Percentiles rank a stretch among this genome's conserved stretches.
Evolutionary conservation across 2,329 filamentous ascomycete species (phyloP).

Genomic region (Trichoderma sp.): DNA sequence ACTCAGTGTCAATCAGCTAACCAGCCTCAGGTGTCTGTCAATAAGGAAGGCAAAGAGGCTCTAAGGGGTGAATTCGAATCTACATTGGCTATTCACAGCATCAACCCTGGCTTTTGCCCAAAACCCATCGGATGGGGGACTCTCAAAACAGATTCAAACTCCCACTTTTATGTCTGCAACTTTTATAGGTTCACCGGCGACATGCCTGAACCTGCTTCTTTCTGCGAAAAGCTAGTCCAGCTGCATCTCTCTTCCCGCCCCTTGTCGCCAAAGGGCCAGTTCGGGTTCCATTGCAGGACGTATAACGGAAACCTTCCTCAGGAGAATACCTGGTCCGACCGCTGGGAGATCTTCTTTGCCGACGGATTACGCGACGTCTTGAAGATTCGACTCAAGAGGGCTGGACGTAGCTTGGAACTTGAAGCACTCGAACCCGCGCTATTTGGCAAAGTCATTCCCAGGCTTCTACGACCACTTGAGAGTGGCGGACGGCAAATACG

Average conservation of each 20-base stretch:
- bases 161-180: not conserved
- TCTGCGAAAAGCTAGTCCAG: not conserved
- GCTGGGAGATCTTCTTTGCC: not conserved
- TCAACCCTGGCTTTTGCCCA: not conserved
- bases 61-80: not conserved
- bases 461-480: not conserved
- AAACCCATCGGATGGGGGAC: not conserved
- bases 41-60: not conserved
- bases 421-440: not conserved
- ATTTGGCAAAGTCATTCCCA: not conserved
- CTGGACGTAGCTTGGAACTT: not conserved
- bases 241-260: not conserved
- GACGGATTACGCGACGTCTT: not conserved
- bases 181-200: not conserved
- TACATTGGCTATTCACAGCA: not conserved
- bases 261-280: not conserved
- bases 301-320: not conserved
- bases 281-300: not conserved
- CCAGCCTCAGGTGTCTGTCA: not conserved
- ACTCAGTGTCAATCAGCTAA: not conserved
- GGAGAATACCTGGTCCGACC: not conserved
- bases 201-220: not conserved
- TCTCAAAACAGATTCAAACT: not conserved
- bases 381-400: not conserved
- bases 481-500: not conserved